Percentiles rank a stretch among this genome's conserved stretches.
Evolutionary conservation across 164 flowering plant species (phyloP).

Genomic region (Aristolochia contorta): DNA sequence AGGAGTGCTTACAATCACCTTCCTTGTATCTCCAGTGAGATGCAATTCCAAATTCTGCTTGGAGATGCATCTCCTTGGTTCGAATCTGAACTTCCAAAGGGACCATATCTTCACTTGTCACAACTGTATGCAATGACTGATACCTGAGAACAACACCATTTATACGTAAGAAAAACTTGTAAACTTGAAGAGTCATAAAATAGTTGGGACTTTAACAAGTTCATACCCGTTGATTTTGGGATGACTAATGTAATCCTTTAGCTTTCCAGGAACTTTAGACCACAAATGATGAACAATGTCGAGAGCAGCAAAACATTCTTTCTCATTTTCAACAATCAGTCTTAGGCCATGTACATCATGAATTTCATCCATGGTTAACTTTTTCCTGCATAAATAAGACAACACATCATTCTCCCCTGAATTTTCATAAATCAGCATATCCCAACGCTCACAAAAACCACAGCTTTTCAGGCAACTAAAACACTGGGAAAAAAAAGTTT

Average conservation of each 20-base stretch:
- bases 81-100: constrained; percentile 96
- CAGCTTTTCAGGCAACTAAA: too few relatives aligned
- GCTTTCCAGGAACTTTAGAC: constrained; percentile 78
- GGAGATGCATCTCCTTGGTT: constrained; percentile 84
- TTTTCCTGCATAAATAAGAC: constrained; percentile 49
- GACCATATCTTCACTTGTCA: constrained; percentile 58
- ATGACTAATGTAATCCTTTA: constrained; percentile 70
- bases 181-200: too few relatives aligned
- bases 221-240: constrained; percentile 90
- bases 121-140: constrained; percentile 89
- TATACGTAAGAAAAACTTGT: too few relatives aligned
- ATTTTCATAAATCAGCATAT: too few relatives aligned
- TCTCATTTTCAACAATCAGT: constrained; percentile 70
- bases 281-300: constrained; percentile 60
- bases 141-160: constrained; percentile 36
- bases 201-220: not conserved
- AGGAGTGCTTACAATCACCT: constrained; percentile 59
- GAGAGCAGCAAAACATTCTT: constrained; percentile 76
- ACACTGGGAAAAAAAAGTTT: too few relatives aligned
- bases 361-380: constrained; percentile 74
- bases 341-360: constrained; percentile 92
- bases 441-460: too few relatives aligned
- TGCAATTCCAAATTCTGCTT: constrained; percentile 95
- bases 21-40: constrained; percentile 99
- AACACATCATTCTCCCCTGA: too few relatives aligned